Evolutionary conservation across 1,284 basidiomycete species (phyloP).

Genomic region (Pseudozyma hubeiensis): DNA sequence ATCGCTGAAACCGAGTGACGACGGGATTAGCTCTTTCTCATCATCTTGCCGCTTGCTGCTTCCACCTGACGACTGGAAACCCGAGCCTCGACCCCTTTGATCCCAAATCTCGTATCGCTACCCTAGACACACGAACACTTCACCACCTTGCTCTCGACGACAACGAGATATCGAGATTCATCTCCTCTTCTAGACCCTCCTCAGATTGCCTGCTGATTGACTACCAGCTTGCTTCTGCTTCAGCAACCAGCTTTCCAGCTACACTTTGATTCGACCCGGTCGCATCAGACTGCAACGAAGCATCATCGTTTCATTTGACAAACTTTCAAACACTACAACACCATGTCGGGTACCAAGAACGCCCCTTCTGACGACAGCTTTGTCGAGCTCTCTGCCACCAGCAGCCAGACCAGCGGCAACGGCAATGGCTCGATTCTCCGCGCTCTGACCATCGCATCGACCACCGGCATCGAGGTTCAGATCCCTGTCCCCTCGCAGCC

Average conservation of each 20-base stretch:
- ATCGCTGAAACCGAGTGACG: slow-evolving; percentile 47
- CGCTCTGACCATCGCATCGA: slow-evolving; percentile 39
- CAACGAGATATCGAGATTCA: slow-evolving; percentile 11
- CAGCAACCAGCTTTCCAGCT: neutral
- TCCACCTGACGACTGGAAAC: slow-evolving; percentile 39
- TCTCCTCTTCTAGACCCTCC: slow-evolving; percentile 8
- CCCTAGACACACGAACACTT: slow-evolving; percentile 1
- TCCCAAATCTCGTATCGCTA: neutral
- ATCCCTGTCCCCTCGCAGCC: slow-evolving; percentile 58
- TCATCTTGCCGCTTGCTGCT: slow-evolving; percentile 22
- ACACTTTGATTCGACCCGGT: too few species aligned
- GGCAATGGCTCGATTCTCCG: slow-evolving; percentile 43
- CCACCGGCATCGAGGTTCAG: slow-evolving; percentile 46
- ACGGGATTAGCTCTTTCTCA: slow-evolving; percentile 32
- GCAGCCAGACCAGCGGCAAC: slow-evolving; percentile 48
- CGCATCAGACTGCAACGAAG: neutral
- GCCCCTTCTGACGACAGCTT: slow-evolving; percentile 50
- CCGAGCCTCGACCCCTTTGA: slow-evolving; percentile 19
- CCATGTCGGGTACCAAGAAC: slow-evolving; percentile 42
- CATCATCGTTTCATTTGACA: neutral
- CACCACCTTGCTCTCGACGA: neutral
- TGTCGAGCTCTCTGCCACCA: slow-evolving; percentile 43
- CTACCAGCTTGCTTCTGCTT: slow-evolving; percentile 35
- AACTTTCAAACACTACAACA: neutral
- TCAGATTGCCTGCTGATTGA: slow-evolving; percentile 42